Base-by-base conservation (phyloP, 2,329 filamentous ascomycete species). In the Davidsoniella australis region DNA sequence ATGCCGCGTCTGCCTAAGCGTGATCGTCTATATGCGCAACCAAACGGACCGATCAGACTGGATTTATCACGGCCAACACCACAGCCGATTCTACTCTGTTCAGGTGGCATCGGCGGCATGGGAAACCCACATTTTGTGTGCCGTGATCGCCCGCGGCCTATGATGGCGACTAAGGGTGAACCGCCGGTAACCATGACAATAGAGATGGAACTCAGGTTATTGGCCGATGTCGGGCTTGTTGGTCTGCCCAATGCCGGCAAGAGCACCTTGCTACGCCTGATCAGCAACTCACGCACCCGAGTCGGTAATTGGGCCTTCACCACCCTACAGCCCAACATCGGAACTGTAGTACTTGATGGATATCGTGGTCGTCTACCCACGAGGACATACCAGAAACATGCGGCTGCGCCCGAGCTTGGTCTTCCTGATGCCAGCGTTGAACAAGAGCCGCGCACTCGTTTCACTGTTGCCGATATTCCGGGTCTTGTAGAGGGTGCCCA, bases 241-340 rank as follows among this genome's bases (percentile, higher is more conserved):
- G 91, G 91, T 1, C 75, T 96, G 14, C 91, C 91, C 1, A 98
- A 98, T 62, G 91, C 89, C 4, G 91, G 91, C 7, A 98, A 98
- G 66, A 93, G 85, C 61, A 96, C 91, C 0, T 72, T 98, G 1
- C 73, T 96, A 14, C 80, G 91, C 16, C 81, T 88, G 2, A 68
- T 98, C 57, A 94, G 81, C 58, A 88, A 88, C 62, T 93, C 85
- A 61, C 81, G 87, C 53, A 85, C 91, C 1, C 77, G 91, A 38
- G 79, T 98, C 26, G 91, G 91, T 39, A 80, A 84, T 61, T 98
- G 91, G 91, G 89, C 87, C 8, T 98, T 98, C 62, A 98, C 91
- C 2, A 98, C 91, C 0, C 71, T 98, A 7, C 82, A 88, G 57
- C 91, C 91, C 2, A 95, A 94, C 57, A 93, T 98, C 49, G 91